Evolutionary conservation across 495 filamentous ascomycete species (phyloP), one percentile per base, ranked within the genome.

Genomic region (Diplogelasinospora grovesii): DNA sequence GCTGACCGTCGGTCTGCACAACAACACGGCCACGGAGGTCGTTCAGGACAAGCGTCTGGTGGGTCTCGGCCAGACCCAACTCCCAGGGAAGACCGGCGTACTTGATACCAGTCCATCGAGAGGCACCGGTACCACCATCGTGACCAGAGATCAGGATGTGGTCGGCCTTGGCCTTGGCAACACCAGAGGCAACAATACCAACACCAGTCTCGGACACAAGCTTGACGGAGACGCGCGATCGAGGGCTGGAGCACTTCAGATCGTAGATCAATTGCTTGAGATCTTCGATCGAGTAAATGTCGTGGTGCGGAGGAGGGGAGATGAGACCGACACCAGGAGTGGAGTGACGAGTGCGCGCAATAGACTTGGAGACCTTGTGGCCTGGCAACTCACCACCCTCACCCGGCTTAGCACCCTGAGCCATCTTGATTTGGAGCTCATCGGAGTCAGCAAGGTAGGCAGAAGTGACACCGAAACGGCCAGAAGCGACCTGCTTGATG

Each of bases 371-470:
- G 5, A 99, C 93, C 69, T 99, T 99, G 71, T 97, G 89, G 21
- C 92, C 92, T 22, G 92, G 92, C 47, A 99, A 78, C 61, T 99
- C 92, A 74, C 92, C 92, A 70, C 92, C 92, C 64, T 99, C 92
- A 57, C 92, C 92, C 47, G 92, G 92, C 76, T 99, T 99, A 37
- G 92, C 92, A 54, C 92, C 92, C 67, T 99, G 92, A 8, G 92
- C 92, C 92, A 99, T 99, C 76, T 99, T 99, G 74, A 99, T 99
- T 69, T 99, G 92, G 24, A 99, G 71, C 67, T 99, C 90, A 60
- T 99, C 92, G 10, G 92, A 86, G 61, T 99, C 92, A 27, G 92
- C 89, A n/a, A 99, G 76, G 63, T 97, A 99, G 71, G 93, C 86
- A 22, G 88, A 92, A 7, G 93, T 99, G 45, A 99, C 92, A 73